Evolutionary conservation across 2,329 filamentous ascomycete genomes (phyloP), one percentile per base, ranked within the genome.

Genomic region (Diplodia mutila): DNA sequence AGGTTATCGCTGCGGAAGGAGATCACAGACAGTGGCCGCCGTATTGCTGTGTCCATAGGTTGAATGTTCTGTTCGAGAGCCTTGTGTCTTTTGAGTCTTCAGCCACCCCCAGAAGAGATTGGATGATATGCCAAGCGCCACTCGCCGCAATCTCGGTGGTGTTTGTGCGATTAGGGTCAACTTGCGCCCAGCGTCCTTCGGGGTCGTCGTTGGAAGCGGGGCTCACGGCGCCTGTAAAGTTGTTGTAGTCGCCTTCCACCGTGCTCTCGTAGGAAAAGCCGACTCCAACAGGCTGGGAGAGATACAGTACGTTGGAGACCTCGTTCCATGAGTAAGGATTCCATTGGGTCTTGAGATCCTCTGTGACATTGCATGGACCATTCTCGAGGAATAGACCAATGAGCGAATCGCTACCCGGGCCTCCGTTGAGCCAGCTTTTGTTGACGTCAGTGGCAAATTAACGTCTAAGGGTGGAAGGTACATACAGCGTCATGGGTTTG

Each of bases 11-110:
- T 39, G 1, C n/a, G 6, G 32, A 2, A 39, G 7, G 29, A n/a
- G 55, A 12, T 46, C 46, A 46, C 55, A 27, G 11, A 70, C 85
- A 85, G 71, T 85, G 83, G 46, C 83, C 83, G 42, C 73, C 72
- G 53, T 79, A 79, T 68, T 79, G 81, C 71, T 85, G 83, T 0
- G 83, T 85, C 81, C 82, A 85, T 37, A 85, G 75, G 65, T 84
- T 84, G 72, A 87, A 87, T 4, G 81, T 83, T 9, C 29, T 57
- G 51, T 46, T 46, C 21, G 11, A 29, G 11, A 66, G 18, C 18
- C 83, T 25, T 83, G 85, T 67, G 86, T 81, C 32, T 79, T 42
- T 27, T 4, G 48, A 18, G 86, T 85, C n/a, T 87, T 75, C 67
- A 75, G 74, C 1, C 75, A 75, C 7, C 72, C 76, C 75, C 42